Conservation (phyloP, 139 green algal species). For the Raphidocelis subcapitata region DNA sequence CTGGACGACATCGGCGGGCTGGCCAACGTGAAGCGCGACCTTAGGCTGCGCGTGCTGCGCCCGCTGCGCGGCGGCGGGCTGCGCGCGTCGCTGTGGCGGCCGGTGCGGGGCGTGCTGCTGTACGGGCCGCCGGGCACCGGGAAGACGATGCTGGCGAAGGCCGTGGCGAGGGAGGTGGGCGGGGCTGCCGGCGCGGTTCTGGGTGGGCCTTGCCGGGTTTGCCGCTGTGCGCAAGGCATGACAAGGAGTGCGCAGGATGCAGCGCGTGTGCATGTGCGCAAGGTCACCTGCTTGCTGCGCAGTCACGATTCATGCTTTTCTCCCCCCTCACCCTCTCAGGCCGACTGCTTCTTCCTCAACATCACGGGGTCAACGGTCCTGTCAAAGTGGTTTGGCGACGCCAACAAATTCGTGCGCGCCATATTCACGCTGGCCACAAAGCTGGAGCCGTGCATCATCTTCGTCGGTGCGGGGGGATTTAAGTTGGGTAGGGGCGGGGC, state of each 20-base stretch:
- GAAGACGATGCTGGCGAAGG: conserved; percentile 83
- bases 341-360: conserved; percentile 91
- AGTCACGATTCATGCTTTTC: too few species aligned
- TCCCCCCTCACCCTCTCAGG: conserved; percentile 83
- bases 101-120: conserved; percentile 84
- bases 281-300: too few species aligned
- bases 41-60: conserved; percentile 78
- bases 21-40: conserved; percentile 62
- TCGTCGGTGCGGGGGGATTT: conserved; percentile 92
- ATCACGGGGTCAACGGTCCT: conserved; percentile 81
- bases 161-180: conserved; percentile 12
- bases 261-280: too few species aligned
- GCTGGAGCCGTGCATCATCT: conserved; percentile 94
- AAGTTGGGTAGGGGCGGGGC: too few species aligned
- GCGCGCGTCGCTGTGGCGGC: conserved; percentile 74
- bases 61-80: conserved; percentile 81
- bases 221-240: too few species aligned
- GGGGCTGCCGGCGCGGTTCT: too few species aligned
- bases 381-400: conserved; percentile 96
- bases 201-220: too few species aligned
- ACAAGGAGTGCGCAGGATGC: too few species aligned
- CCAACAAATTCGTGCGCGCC: conserved; percentile 42
- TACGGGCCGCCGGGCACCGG: conserved; percentile 90
- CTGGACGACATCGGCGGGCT: conserved; percentile 77
- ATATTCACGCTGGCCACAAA: conserved; percentile 87